Base-by-base conservation (phyloP, 73 alveolate species). In the Stentor coeruleus region DNA sequence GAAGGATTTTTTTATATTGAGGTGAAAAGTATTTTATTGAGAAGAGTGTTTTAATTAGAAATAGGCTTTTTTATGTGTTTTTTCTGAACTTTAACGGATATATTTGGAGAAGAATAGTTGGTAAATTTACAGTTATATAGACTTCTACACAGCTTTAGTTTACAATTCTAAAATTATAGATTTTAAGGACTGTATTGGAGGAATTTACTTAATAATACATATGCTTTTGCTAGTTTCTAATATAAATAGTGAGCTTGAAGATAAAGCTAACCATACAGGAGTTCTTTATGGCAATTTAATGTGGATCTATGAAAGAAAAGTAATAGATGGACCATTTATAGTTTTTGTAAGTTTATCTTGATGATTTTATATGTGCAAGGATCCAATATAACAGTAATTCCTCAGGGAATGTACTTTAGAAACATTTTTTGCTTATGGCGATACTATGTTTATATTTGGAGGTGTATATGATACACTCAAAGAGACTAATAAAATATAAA, bases 161-260 rank as follows among this genome's bases (percentile, higher is more conserved):
- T 36, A 35, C 3, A 58, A 75, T 28, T 74, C 74, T 1, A 79
- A 66, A 26, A 90, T 90, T 84, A 55, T 73, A n/a, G 86, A 86
- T 11, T 90, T 87, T 86, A 93, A 91, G 74, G 96, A 93, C 38
- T 87, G 75, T 80, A 86, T 87, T 15, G 38, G 57, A n/a, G 96
- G 20, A 55, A 58, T 3, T 73, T 86, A 42, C 55, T 84, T 14
- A 38, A 86, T 59, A 83, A 76, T 0, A 35, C 86, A 14, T 75
- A 39, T 79, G 31, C 73, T 38, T 90, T 74, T 84, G 35, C 86
- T 73, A 30, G 85, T 75, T n/a, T n/a, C n/a, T 39, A 58, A 20
- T 28, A 49, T 66, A 0, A 1, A 38, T 35, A 57, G 30, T 35
- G 3, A 0, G 33, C 91, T 90, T 26, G 42, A 66, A 3, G 74